Evolutionary conservation across 139 green algal genomes (phyloP), one percentile per base, ranked within the genome.

Genomic region (Diplosphaera chodatii): DNA sequence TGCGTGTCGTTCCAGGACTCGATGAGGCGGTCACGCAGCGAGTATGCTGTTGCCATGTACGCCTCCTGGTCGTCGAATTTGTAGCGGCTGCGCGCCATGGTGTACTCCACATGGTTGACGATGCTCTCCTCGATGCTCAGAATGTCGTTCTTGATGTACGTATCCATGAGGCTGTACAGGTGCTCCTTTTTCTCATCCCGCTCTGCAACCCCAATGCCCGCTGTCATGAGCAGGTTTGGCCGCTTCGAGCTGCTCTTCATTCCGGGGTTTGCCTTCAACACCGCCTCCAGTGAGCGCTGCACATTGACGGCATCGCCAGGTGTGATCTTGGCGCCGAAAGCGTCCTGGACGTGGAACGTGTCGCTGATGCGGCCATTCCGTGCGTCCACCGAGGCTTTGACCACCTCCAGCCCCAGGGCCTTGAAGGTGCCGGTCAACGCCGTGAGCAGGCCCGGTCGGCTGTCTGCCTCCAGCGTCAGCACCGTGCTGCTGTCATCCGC

Each of bases 1-100:
- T 98, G 89, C 1, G 95, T 98, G 85, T 99, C 95, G 76, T 99
- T 99, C 94, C 94, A 99, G 64, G 82, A 84, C 87, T 99, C 94
- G 63, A 99, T 98, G 32, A 99, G 86, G 27, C 95, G 80, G 82
- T 99, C 95, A 8, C 95, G 80, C 64, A 98, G 82, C 37, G 75
- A 89, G 71, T 94, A 88, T 10, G 93, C 83, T 4, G 90, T 93
- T 1, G 93, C 94, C 84, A 96, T 90, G 83, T 98, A 98, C 23
- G 89, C 91, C 79, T 98, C 93, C 73, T 88, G 88, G 74, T 96
- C 84, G 68, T 97, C 93, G 86, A 98, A 98, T 66, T 91, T 91
- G 84, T 95, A 95, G 40, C 94, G 87, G 21, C 72, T 90, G 67
- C 96, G 84, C 13, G 95, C 95, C 68, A 99, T 81, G 13, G 95